phyloP scores from a whole-genome alignment of 768 basidiomycete genomes.

The Ephemerocybe angulata region DNA sequence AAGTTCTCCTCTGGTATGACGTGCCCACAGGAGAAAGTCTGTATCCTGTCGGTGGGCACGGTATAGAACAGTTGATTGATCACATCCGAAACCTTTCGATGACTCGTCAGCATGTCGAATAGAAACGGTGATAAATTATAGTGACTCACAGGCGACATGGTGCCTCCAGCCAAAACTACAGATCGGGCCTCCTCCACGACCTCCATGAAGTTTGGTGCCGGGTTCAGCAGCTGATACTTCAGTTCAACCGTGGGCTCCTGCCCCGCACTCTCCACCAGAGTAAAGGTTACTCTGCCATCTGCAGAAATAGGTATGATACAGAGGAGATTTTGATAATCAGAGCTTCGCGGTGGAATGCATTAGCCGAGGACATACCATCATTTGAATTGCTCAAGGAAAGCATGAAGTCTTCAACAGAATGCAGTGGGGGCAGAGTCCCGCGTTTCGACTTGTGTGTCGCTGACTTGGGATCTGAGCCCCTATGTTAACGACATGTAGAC shows the following conservation, averaged over 20 bases:
- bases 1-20: conserved; percentile 82
- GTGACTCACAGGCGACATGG: conserved; percentile 90
- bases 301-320: too few relatives aligned
- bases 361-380: conserved; percentile 49
- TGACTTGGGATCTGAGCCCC: conserved; percentile 15
- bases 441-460: too few relatives aligned
- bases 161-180: conserved; percentile 92
- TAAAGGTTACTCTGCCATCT: conserved; percentile 79
- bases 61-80: conserved; percentile 73
- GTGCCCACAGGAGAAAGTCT: conserved; percentile 87
- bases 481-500: neutral
- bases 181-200: conserved; percentile 76
- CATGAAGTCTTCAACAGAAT: conserved; percentile 76
- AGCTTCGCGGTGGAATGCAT: neutral
- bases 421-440: conserved; percentile 68
- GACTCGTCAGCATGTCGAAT: neutral
- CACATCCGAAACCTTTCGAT: conserved; percentile 78
- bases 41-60: conserved; percentile 57
- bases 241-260: conserved; percentile 53
- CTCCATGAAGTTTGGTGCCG: conserved; percentile 81
- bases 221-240: conserved; percentile 91
- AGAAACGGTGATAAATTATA: conserved; percentile 3
- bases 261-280: conserved; percentile 35
- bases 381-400: conserved; percentile 71
- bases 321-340: neutral